Evolutionary conservation across 208 protist species (phyloP), one percentile per base, ranked within the genome.

Genomic region (Leishmania arabica): DNA sequence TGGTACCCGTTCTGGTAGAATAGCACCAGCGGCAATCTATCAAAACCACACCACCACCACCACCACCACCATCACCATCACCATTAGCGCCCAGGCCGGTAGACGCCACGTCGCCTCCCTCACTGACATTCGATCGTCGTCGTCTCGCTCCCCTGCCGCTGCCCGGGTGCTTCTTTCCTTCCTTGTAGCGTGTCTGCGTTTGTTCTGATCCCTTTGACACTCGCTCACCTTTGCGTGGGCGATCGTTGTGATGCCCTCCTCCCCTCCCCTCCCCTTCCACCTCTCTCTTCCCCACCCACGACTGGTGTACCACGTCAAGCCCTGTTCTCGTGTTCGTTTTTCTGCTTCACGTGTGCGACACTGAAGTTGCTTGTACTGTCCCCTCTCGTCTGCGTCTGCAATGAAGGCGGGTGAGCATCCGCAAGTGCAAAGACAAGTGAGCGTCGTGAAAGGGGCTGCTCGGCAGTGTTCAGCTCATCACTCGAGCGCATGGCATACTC

Each of bases 1-100:
- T 98, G 96, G 96, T 95, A 95, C 68, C 96, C 96, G 8, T 98
- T 96, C 80, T 97, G 94, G 96, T 98, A 88, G 56, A 45, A 4
- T 15, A 42, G 51, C 45, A 21, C 27, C 45, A n/a, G 24, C 27
- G 11, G 37, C 31, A 47, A 27, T 37, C 3, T 2, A 34, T 31
- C n/a, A 31, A 27, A 19, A 24, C 40, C 40, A 45, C 34, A 58
- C 47, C 11, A 54, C 70, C n/a, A 54, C 70, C n/a, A 42, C 17
- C 21, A 40, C 1, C 31, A 40, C 27, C 11, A 68, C 37, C 37
- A 54, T 47, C n/a, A 42, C 17, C 21, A 24, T 13, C 31, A 42
- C 8, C 13, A 24, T n/a, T 40, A 49, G 45, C 45, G 64, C 27
- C 3, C n/a, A 42, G 13, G 1, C 13, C 11, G 34, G 37, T 4